Conservation (phyloP, 257 asterid genomes). For the Plantago major region DNA sequence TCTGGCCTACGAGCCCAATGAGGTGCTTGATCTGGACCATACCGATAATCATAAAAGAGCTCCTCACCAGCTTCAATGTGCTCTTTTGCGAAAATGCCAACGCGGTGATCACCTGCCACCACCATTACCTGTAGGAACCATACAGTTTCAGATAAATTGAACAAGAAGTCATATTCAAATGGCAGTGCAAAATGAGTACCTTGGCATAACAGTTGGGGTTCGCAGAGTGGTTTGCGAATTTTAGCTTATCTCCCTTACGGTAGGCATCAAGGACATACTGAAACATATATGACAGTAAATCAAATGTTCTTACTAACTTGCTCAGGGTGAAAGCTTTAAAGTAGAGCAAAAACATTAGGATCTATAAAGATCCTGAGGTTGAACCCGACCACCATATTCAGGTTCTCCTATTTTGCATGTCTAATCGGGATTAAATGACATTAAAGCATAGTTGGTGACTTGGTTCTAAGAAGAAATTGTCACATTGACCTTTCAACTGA, state of each 20-base stretch:
- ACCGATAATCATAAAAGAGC: constrained; percentile 87
- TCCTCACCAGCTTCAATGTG: constrained; percentile 78
- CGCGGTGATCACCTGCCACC: constrained; percentile 99
- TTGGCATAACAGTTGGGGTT: constrained; percentile 90
- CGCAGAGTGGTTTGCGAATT: constrained; percentile 94
- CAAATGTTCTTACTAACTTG: background rate
- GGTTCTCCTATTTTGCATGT: no score
- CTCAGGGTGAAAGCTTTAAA: no score
- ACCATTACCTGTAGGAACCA: constrained; percentile 54
- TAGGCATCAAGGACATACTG: constrained; percentile 95
- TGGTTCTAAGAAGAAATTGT: no score
- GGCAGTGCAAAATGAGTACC: constrained; percentile 35
- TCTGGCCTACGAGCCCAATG: constrained; percentile 87
- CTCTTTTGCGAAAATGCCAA: constrained; percentile 90
- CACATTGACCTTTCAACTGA: no score
- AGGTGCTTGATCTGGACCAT: constrained; percentile 91
- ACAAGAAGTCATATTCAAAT: background rate
- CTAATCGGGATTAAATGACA: no score
- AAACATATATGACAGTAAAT: constrained; percentile 18
- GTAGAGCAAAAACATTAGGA: no score
- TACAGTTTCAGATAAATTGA: constrained; percentile 12
- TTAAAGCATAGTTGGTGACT: no score
- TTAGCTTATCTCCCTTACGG: constrained; percentile 94
- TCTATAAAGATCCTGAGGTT: no score
- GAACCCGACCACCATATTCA: no score